Conservation (phyloP, 1,139 yeast genomes). For the Yamadazyma epiphylla region DNA sequence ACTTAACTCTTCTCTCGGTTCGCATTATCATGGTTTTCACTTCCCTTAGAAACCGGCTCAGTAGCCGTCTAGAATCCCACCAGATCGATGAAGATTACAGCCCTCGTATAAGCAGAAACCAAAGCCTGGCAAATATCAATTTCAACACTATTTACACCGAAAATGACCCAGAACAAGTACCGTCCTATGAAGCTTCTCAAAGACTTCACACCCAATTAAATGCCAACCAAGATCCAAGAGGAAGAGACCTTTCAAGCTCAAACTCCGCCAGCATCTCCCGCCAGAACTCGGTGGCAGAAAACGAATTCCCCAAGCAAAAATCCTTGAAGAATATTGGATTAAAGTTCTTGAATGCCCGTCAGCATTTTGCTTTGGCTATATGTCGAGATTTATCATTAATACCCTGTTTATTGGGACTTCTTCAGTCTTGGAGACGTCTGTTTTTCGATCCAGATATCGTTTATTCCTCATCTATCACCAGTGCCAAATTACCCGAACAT, state of each 20-base stretch:
- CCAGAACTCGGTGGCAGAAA: not conserved
- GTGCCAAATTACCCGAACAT: conserved; percentile 66
- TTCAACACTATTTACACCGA: not conserved
- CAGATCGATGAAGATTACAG: conserved; percentile 36
- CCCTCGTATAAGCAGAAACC: conserved; percentile 12
- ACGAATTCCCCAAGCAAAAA: conserved; percentile 1
- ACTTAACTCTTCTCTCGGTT: not conserved
- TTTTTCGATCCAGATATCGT: conserved; percentile 21
- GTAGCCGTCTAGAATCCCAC: conserved; percentile 29
- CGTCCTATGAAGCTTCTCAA: conserved; percentile 46
- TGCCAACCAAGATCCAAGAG: too few species aligned
- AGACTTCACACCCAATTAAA: conserved; percentile 25
- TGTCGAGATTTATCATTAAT: conserved; percentile 71
- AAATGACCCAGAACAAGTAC: conserved; percentile 26
- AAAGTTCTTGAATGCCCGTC: conserved; percentile 66
- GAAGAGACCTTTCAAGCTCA: not conserved
- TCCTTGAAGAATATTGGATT: conserved; percentile 56
- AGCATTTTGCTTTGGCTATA: conserved; percentile 69
- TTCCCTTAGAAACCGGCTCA: conserved; percentile 19
- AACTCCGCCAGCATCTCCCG: not conserved
- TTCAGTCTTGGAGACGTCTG: conserved; percentile 49
- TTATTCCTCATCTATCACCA: conserved; percentile 22
- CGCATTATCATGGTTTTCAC: not conserved
- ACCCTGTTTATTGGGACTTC: conserved; percentile 58
- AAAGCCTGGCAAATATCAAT: conserved; percentile 2